Evolutionary conservation across 371 early-diverging fungal genomes (phyloP).

Genomic region (Mortierella sp.): DNA sequence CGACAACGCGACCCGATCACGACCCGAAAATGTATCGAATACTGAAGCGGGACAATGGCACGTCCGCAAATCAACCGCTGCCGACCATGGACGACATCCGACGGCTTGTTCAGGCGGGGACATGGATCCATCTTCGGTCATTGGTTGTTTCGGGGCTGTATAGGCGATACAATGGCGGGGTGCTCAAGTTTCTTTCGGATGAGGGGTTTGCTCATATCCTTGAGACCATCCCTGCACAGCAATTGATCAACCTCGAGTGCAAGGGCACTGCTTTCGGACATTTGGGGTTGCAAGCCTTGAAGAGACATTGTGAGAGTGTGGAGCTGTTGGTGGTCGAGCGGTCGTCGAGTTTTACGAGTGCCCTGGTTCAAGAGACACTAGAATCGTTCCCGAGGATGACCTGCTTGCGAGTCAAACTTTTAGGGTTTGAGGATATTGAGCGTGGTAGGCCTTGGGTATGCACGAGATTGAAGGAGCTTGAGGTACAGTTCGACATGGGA

Average conservation of each 20-base stretch:
- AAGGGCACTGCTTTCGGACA: not conserved
- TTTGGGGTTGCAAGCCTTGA: not conserved
- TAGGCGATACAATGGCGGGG: not conserved
- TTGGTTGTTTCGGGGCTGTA: not conserved
- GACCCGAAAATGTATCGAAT: not conserved
- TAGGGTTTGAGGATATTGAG: not conserved
- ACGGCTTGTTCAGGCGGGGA: not conserved
- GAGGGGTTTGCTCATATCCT: not conserved
- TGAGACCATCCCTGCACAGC: not conserved
- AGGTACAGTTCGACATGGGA: not conserved
- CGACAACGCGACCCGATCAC: not conserved
- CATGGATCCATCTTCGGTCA: slow-evolving; percentile 1
- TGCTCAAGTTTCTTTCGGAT: not conserved
- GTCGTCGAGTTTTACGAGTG: not conserved
- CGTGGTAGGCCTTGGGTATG: not conserved
- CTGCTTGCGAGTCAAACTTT: not conserved
- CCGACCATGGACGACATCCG: not conserved
- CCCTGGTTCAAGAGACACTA: not conserved
- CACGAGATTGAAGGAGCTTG: not conserved
- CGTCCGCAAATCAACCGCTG: not conserved
- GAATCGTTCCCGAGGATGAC: not conserved
- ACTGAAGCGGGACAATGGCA: too few relatives aligned
- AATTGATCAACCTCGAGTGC: not conserved
- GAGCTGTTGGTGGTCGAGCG: not conserved
- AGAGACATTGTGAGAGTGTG: not conserved